A percentile compares a stretch with the other conserved stretches of the same genome.
These are phyloP conservation scores for Tricladium varicosporioides DNA, from an alignment of 2,329 filamentous ascomycete species.

Conservation along the genomic window DNA sequence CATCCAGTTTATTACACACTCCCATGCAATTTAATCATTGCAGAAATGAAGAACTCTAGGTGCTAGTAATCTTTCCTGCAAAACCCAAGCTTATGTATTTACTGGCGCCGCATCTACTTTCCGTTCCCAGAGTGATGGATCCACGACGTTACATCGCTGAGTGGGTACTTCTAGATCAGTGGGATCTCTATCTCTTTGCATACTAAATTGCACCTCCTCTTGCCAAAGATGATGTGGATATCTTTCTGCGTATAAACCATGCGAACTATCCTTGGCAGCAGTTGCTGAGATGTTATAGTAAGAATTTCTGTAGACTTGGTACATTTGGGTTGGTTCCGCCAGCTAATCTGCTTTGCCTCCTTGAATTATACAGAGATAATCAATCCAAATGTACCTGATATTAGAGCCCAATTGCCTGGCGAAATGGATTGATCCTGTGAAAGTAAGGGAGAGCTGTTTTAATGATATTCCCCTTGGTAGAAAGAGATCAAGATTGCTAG, in stretches of 20 bases:
- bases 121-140: slow-evolving; percentile 12
- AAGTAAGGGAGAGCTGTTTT: neutral
- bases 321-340: slow-evolving; percentile 5
- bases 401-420: neutral
- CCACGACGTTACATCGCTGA: slow-evolving; percentile 8
- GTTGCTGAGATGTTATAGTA: slow-evolving; percentile 16
- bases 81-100: slow-evolving; percentile 20
- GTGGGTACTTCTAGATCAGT: neutral
- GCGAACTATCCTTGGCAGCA: slow-evolving; percentile 3
- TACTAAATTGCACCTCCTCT: slow-evolving; percentile 10
- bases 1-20: slow-evolving; percentile 19
- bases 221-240: slow-evolving; percentile 6
- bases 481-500: neutral
- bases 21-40: slow-evolving; percentile 21
- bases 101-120: slow-evolving; percentile 11
- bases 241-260: slow-evolving; percentile 6
- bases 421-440: slow-evolving; percentile 6
- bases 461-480: slow-evolving; percentile 1
- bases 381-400: slow-evolving; percentile 12
- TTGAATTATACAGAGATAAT: slow-evolving; percentile 9
- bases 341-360: slow-evolving; percentile 4
- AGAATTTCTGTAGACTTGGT: slow-evolving; percentile 10
- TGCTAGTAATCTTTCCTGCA: slow-evolving; percentile 23
- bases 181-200: neutral
- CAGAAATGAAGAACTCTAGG: slow-evolving; percentile 21